Conservation (phyloP, 805 yeast genomes). For the Saccharomycopsis fibuligera region DNA sequence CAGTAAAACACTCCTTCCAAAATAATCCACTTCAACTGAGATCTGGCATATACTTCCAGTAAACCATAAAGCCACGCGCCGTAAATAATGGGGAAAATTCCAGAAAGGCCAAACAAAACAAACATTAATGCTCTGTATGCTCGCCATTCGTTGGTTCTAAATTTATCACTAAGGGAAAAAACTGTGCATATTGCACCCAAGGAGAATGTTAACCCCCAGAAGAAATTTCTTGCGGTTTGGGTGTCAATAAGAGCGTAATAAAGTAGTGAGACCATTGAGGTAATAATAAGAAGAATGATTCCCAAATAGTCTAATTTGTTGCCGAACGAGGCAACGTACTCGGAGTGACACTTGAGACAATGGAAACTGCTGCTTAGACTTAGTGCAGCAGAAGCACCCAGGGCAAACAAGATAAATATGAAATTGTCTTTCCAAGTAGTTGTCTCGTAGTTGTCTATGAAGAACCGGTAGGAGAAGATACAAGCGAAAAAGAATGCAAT, state of each 20-base stretch:
- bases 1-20: conserved; percentile 72
- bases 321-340: conserved; percentile 45
- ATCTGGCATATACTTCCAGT: conserved; percentile 40
- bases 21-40: conserved; percentile 56
- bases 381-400: conserved; percentile 55
- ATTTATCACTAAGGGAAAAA: conserved; percentile 58
- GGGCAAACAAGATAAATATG: conserved; percentile 32
- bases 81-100: conserved; percentile 58
- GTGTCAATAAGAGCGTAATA: conserved; percentile 45
- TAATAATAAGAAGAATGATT: conserved; percentile 59
- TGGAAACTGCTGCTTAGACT: conserved; percentile 64
- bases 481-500: conserved; percentile 27
- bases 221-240: conserved; percentile 30
- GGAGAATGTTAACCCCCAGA: conserved; percentile 39
- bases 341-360: conserved; percentile 61
- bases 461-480: conserved; percentile 30
- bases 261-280: conserved; percentile 49
- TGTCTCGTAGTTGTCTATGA: conserved; percentile 37
- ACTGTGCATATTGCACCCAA: conserved; percentile 59
- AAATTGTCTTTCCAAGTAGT: conserved; percentile 40
- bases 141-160: conserved; percentile 67
- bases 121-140: conserved; percentile 74
- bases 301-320: conserved; percentile 74
- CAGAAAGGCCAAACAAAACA: conserved; percentile 73
- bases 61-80: conserved; percentile 48